These are phyloP conservation scores for Trypanosoma cruzi DNA, from an alignment of 208 protist genomes.

Conservation along the genomic window DNA sequence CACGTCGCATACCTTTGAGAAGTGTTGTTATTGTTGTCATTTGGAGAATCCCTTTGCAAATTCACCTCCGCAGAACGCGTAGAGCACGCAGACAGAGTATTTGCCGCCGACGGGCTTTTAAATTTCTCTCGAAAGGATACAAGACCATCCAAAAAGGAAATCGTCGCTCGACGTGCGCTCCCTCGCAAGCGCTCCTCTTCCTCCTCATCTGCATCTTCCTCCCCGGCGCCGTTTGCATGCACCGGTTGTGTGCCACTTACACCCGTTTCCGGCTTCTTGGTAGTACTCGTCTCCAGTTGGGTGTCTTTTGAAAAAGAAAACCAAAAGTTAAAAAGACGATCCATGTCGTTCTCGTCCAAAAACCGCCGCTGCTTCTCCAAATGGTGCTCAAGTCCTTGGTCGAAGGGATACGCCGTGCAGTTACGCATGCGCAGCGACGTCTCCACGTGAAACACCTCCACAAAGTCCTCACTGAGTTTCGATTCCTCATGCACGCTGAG, in stretches of 20 bases:
- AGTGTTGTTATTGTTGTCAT: background rate
- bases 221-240: no score
- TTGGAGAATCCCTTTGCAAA: background rate
- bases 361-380: conserved; percentile 66
- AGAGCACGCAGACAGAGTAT: background rate
- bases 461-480: conserved; percentile 24
- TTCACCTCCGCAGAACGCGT: background rate
- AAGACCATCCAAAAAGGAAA: background rate
- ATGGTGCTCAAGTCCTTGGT: conserved; percentile 70
- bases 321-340: conserved; percentile 35
- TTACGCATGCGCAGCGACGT: conserved; percentile 70
- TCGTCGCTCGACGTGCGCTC: background rate
- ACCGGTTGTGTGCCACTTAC: background rate
- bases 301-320: background rate
- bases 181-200: background rate
- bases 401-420: conserved; percentile 80
- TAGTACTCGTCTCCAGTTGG: background rate
- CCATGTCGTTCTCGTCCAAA: conserved; percentile 73
- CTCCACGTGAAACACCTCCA: conserved; percentile 74
- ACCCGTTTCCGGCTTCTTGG: background rate
- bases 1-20: conserved; percentile 14
- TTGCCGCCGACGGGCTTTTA: background rate
- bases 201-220: background rate
- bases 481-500: conserved; percentile 27
- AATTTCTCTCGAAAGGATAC: background rate